Conservation (phyloP, 805 yeast species). For the Candida silvatica region DNA sequence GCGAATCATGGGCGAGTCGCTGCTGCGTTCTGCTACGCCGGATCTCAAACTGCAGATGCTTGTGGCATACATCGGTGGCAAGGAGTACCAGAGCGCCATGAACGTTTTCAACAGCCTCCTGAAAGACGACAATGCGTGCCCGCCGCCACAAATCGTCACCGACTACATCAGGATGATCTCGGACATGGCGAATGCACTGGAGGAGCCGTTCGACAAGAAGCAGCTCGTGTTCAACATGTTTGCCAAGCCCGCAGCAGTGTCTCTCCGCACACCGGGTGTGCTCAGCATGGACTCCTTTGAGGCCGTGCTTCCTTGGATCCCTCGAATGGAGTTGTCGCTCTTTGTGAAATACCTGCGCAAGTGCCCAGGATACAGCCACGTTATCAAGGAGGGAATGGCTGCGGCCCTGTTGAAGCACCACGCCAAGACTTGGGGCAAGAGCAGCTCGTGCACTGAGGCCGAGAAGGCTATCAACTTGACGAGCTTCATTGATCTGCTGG, state of each 20-base stretch:
- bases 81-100: conserved; percentile 13
- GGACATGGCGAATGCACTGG: conserved; percentile 7
- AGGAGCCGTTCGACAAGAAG: conserved; percentile 10
- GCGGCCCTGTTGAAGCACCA: conserved; percentile 4
- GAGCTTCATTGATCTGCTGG: conserved; percentile 11
- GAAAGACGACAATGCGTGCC: conserved; percentile 5
- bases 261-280: conserved; percentile 7
- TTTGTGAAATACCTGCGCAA: conserved; percentile 15
- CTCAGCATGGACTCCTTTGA: conserved; percentile 5
- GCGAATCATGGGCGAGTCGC: neutral
- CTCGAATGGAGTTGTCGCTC: conserved; percentile 11
- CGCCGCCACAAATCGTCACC: conserved; percentile 8
- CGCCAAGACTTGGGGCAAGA: neutral
- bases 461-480: conserved; percentile 14
- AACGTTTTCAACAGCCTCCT: conserved; percentile 9
- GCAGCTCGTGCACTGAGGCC: neutral
- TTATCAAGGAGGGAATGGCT: conserved; percentile 2
- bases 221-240: conserved; percentile 18
- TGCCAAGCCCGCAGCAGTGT: conserved; percentile 8
- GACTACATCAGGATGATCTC: conserved; percentile 12
- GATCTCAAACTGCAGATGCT: conserved; percentile 8
- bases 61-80: conserved; percentile 6
- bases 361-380: conserved; percentile 5
- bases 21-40: conserved; percentile 5
- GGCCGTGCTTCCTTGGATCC: conserved; percentile 11